Evolutionary conservation across 2,329 filamentous ascomycete genomes (phyloP), one percentile per base, ranked within the genome.

Genomic region (Aspergillus hortae): DNA sequence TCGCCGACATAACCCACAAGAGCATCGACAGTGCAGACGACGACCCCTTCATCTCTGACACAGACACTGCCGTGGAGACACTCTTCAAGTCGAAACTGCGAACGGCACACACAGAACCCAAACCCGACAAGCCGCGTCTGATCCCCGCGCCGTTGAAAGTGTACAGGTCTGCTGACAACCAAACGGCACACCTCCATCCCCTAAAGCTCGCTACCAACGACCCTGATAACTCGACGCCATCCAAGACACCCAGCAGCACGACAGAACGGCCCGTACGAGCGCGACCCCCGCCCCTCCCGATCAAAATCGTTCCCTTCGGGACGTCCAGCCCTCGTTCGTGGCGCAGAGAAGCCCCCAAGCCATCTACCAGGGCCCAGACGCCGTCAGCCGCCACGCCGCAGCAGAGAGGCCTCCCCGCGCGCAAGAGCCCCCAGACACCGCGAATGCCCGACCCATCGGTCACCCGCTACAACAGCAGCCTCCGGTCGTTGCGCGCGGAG

Each of bases 1-100:
- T 69, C 10, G 61, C 59, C 3, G 59, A 60, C 1, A 59, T 68
- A 54, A 64, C 68, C n/a, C 61, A 68, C 27, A 57, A 51, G 19
- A 59, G 61, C 1, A 47, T 66, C 6, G 44, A 53, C 2, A 49
- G 50, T 19, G 21, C 43, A 2, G 51, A 49, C 1, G 60, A 63
- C 3, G 67, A 68, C 44, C 64, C 62, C 1, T 68, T 69, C 36
- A 32, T 69, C 11, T 59, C 54, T 6, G 58, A 59, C 27, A 44
- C 48, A 3, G 54, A 58, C 9, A 21, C 30, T 14, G 27, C 41
- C 12, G 44, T 57, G 9, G 17, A 27, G 12, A 25, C n/a, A 9
- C 4, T 1, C n/a, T 14, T 44, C 36, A 42, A 9, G 40, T 35
- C 42, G 27, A 49, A 12, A 47, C 48, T 12, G 11, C n/a, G 35